phyloP scores from a whole-genome alignment of 768 basidiomycete species.

The Termitomyces sp. region DNA sequence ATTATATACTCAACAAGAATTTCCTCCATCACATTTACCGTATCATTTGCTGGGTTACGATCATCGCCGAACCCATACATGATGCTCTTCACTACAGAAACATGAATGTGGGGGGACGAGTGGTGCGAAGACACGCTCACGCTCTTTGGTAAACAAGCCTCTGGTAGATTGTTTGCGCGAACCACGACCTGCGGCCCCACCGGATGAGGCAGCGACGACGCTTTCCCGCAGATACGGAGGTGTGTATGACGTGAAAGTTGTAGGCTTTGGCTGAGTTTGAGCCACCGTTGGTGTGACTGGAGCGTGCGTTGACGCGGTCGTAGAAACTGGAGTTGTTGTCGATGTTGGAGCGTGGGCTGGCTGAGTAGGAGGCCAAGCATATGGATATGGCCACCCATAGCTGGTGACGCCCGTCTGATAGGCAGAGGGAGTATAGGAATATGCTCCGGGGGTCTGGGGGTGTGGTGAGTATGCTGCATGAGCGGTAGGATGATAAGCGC shows the following conservation, averaged over 20 bases:
- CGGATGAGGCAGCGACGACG: constrained; percentile 32
- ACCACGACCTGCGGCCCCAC: constrained; percentile 40
- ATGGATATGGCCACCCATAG: constrained; percentile 72
- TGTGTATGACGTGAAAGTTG: constrained; percentile 55
- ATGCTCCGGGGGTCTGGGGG: constrained; percentile 41
- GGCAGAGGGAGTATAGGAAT: constrained; percentile 40
- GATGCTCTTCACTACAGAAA: constrained; percentile 61
- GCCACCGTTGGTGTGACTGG: constrained; percentile 21
- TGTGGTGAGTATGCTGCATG: constrained; percentile 31
- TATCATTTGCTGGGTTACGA: constrained; percentile 80
- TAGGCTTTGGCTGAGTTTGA: constrained; percentile 28
- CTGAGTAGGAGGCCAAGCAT: constrained; percentile 37
- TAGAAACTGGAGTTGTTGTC: constrained; percentile 21
- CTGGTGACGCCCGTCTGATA: constrained; percentile 66
- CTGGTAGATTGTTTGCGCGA: constrained; percentile 63
- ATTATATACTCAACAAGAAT: constrained; percentile 88
- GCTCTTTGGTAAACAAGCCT: constrained; percentile 77
- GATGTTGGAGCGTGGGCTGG: constrained; percentile 16
- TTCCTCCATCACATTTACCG: constrained; percentile 90
- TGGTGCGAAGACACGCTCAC: constrained; percentile 37
- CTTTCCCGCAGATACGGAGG: constrained; percentile 50
- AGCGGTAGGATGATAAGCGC: constrained; percentile 46
- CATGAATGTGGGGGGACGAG: constrained; percentile 1
- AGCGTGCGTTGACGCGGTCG: constrained; percentile 23
- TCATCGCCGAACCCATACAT: constrained; percentile 97